Conservation (phyloP, 495 filamentous ascomycete genomes). For the Neurospora africana region DNA sequence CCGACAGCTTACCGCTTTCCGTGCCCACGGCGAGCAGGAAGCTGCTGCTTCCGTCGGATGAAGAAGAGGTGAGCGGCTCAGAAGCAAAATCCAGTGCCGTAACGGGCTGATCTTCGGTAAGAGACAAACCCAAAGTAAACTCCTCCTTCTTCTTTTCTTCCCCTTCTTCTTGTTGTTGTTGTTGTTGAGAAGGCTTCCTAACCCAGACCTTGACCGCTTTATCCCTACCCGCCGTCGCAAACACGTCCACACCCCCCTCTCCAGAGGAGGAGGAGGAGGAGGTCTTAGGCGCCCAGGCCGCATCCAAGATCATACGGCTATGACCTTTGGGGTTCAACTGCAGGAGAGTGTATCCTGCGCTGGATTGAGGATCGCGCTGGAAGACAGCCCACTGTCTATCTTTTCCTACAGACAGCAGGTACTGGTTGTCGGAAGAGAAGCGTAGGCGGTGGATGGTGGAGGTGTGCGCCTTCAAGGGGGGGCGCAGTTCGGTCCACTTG, state of each 20-base stretch:
- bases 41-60: neutral
- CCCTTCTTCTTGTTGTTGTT: neutral
- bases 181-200: neutral
- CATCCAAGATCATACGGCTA: conserved; percentile 79
- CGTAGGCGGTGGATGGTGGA: conserved; percentile 72
- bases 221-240: conserved; percentile 83
- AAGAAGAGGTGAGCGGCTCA: no score
- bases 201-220: conserved; percentile 76
- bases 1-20: conserved; percentile 43
- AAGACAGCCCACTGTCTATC: conserved; percentile 88
- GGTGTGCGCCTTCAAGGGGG: conserved; percentile 66
- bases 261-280: conserved; percentile 1
- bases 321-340: conserved; percentile 73
- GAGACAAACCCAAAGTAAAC: conserved; percentile 14
- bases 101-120: conserved; percentile 40
- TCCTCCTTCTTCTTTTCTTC: conserved; percentile 18
- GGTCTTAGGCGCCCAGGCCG: conserved; percentile 59
- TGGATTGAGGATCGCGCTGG: conserved; percentile 30
- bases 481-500: conserved; percentile 79
- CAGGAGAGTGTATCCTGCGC: conserved; percentile 39
- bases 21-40: conserved; percentile 58
- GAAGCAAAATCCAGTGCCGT: conserved; percentile 66
- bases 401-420: conserved; percentile 77
- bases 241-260: conserved; percentile 27
- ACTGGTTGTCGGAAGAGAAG: conserved; percentile 65